phyloP scores from a whole-genome alignment of 2,329 filamentous ascomycete genomes.

The Epichloe sibirici region DNA sequence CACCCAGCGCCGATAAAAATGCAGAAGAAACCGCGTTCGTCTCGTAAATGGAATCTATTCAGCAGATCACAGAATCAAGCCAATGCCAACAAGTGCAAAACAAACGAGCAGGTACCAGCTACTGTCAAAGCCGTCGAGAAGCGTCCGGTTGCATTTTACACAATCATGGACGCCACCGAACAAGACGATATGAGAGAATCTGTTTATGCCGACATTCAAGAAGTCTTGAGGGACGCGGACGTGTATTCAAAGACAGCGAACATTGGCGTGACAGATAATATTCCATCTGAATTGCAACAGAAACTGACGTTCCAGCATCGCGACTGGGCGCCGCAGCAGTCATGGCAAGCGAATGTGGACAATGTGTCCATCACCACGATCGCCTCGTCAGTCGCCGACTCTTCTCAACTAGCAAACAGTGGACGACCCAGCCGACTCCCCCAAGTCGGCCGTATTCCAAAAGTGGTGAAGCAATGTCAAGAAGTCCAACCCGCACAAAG shows the following conservation, averaged over 20 bases:
- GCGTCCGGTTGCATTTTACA: slow-evolving; percentile 46
- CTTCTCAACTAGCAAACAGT: slow-evolving; percentile 6
- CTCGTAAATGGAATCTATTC: slow-evolving; percentile 53
- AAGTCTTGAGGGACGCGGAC: slow-evolving; percentile 39
- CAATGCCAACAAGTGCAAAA: slow-evolving; percentile 25
- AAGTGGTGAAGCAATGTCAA: slow-evolving; percentile 58
- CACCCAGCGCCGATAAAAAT: slow-evolving; percentile 37
- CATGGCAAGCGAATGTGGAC: background rate
- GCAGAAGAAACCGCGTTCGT: slow-evolving; percentile 41
- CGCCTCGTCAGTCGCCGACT: background rate
- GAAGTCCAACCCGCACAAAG: slow-evolving; percentile 61
- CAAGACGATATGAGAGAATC: slow-evolving; percentile 39
- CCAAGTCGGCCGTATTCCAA: slow-evolving; percentile 77
- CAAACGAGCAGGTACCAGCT: slow-evolving; percentile 29
- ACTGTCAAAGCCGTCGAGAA: slow-evolving; percentile 36
- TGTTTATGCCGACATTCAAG: slow-evolving; percentile 25
- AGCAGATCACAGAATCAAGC: slow-evolving; percentile 38
- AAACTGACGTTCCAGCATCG: background rate
- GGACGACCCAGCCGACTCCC: slow-evolving; percentile 47
- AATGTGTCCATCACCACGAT: background rate
- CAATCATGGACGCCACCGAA: slow-evolving; percentile 48
- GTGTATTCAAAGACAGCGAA: slow-evolving; percentile 18
- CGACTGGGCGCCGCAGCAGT: background rate
- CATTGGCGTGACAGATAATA: background rate
- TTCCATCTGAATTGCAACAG: background rate